Percentiles rank a stretch among this genome's conserved stretches.
Conservation (phyloP, 345 rosid species). For the Boechera retrofracta region DNA sequence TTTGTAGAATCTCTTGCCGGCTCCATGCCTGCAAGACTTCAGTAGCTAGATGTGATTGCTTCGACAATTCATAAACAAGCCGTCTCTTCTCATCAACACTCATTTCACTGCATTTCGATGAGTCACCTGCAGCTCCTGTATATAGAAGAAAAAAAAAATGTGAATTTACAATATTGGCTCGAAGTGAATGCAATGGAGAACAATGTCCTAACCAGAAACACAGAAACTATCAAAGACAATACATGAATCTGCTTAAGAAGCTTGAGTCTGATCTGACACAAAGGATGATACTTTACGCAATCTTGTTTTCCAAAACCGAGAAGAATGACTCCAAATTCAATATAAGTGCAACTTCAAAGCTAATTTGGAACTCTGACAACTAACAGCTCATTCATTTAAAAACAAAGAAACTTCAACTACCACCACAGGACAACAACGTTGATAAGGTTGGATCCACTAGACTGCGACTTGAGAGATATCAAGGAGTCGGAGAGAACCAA, state of each 20-base stretch:
- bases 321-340: conserved; percentile 18
- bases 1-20: conserved; percentile 78
- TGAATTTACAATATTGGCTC: background rate
- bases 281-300: conserved; percentile 20
- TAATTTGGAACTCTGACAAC: background rate
- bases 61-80: conserved; percentile 65
- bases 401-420: conserved; percentile 23
- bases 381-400: background rate
- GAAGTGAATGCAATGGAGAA: conserved; percentile 7
- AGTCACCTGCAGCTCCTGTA: conserved; percentile 49
- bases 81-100: conserved; percentile 74
- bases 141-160: background rate
- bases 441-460: conserved; percentile 26
- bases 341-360: background rate
- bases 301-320: conserved; percentile 6
- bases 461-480: conserved; percentile 6
- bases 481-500: conserved; percentile 17
- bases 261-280: conserved; percentile 17
- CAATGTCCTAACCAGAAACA: conserved; percentile 23
- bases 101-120: conserved; percentile 62
- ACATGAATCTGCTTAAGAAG: background rate
- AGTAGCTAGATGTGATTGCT: conserved; percentile 61
- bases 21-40: conserved; percentile 75
- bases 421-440: conserved; percentile 30
- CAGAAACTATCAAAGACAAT: background rate